Percentiles rank a stretch among this genome's conserved stretches.
These are phyloP conservation scores for Candida nitratophila DNA, from an alignment of 805 yeast genomes.

Conservation along the genomic window DNA sequence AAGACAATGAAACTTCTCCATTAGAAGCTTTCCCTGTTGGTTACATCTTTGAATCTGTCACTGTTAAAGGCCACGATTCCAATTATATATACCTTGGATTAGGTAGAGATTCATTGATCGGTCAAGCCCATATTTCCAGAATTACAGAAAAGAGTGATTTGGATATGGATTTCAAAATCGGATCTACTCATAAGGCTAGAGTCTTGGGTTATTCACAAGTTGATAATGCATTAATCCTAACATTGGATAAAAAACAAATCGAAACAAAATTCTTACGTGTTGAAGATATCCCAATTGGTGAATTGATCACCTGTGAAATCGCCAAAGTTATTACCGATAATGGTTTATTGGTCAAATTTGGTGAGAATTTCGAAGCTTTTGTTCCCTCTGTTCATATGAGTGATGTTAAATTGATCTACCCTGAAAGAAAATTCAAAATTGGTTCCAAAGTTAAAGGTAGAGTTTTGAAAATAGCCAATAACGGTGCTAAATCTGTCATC, in stretches of 20 bases:
- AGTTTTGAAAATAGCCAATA: slow-evolving; percentile 43
- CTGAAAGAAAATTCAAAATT: slow-evolving; percentile 85
- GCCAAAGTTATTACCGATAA: slow-evolving; percentile 48
- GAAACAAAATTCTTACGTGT: slow-evolving; percentile 59
- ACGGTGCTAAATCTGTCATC: slow-evolving; percentile 38
- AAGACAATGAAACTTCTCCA: slow-evolving; percentile 22
- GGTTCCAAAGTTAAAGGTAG: slow-evolving; percentile 79
- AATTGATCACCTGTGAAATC: slow-evolving; percentile 48
- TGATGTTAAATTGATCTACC: slow-evolving; percentile 77
- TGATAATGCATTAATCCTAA: slow-evolving; percentile 62
- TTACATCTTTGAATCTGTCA: slow-evolving; percentile 51
- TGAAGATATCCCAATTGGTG: slow-evolving; percentile 75
- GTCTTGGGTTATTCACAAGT: slow-evolving; percentile 60
- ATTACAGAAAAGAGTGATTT: slow-evolving; percentile 41
- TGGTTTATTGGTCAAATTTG: slow-evolving; percentile 64
- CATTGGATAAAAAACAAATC: slow-evolving; percentile 61
- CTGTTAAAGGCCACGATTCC: slow-evolving; percentile 52
- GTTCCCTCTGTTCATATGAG: slow-evolving; percentile 75
- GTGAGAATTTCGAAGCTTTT: slow-evolving; percentile 62
- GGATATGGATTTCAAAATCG: slow-evolving; percentile 47
- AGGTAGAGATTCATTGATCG: slow-evolving; percentile 45
- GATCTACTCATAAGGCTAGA: slow-evolving; percentile 69
- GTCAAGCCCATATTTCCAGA: slow-evolving; percentile 76
- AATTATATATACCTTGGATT: slow-evolving; percentile 50
- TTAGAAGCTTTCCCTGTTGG: slow-evolving; percentile 75